Evolutionary conservation across 1,284 basidiomycete genomes (phyloP).

Genomic region (Ganoderma multipileum): DNA sequence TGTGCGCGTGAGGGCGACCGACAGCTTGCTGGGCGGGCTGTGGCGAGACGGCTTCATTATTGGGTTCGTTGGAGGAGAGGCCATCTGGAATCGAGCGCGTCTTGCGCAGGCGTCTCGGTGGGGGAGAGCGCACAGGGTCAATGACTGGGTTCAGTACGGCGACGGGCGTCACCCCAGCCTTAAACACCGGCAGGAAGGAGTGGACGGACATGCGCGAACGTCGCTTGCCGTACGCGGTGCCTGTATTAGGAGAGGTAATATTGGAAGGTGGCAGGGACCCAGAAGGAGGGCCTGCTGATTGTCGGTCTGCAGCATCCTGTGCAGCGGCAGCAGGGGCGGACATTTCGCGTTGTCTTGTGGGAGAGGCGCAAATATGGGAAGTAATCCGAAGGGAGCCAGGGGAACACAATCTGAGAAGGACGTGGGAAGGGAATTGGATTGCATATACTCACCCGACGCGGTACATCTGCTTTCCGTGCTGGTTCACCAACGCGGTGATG

Average conservation of each 20-base stretch:
- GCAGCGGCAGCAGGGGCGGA: slow-evolving; percentile 52
- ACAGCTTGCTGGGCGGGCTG: slow-evolving; percentile 39
- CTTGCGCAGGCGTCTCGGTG: slow-evolving; percentile 63
- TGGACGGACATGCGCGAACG: slow-evolving; percentile 74
- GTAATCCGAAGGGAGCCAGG: background rate
- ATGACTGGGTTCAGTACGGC: slow-evolving; percentile 29
- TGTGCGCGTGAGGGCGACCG: slow-evolving; percentile 76
- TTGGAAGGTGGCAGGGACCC: slow-evolving; percentile 17
- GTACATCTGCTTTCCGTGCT: slow-evolving; percentile 77
- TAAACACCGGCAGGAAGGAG: slow-evolving; percentile 63
- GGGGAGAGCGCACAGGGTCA: slow-evolving; percentile 40
- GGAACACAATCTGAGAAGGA: background rate
- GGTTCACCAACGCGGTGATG: slow-evolving; percentile 79
- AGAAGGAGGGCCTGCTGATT: slow-evolving; percentile 23
- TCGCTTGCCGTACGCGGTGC: slow-evolving; percentile 43
- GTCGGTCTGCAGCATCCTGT: slow-evolving; percentile 38
- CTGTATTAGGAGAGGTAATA: slow-evolving; percentile 27
- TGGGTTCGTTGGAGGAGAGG: slow-evolving; percentile 10
- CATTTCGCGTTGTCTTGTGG: slow-evolving; percentile 57
- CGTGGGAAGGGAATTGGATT: background rate
- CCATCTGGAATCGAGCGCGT: slow-evolving; percentile 72
- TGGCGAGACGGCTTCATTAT: slow-evolving; percentile 18
- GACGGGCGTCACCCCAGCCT: slow-evolving; percentile 43
- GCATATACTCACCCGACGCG: slow-evolving; percentile 67
- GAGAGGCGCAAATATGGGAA: background rate